Evolutionary conservation across 305 asterid genomes (phyloP).

Genomic region (Solanum chacoense): DNA sequence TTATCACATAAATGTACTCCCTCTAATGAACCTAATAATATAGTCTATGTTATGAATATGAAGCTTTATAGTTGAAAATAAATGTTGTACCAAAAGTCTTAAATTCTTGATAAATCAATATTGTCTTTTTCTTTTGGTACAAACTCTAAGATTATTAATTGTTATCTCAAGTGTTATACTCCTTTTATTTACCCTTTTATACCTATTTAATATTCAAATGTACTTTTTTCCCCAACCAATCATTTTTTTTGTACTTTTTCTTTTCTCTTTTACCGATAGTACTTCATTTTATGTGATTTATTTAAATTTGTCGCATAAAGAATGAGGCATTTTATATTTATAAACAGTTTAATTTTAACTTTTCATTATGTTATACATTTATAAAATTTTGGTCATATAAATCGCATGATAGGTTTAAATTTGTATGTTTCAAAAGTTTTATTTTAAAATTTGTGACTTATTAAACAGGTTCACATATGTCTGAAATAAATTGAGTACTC

Average conservation of each 20-base stretch:
- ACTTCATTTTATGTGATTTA: neutral
- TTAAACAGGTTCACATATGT: neutral
- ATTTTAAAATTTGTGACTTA: neutral
- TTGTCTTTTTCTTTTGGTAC: neutral
- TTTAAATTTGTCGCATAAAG: too few species aligned
- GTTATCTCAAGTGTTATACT: neutral
- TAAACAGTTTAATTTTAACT: neutral
- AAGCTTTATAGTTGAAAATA: neutral
- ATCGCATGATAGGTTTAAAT: neutral
- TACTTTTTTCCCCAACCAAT: neutral
- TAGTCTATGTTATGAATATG: neutral
- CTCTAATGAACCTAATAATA: neutral
- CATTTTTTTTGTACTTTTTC: neutral
- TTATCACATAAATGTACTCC: neutral
- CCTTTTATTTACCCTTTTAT: neutral
- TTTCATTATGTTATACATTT: neutral
- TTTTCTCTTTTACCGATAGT: neutral
- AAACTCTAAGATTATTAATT: neutral
- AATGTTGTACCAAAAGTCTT: neutral
- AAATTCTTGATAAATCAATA: neutral
- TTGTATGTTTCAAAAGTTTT: neutral
- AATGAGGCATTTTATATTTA: fast-evolving
- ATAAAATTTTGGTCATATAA: neutral
- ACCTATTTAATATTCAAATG: neutral
- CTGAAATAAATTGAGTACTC: neutral